phyloP scores from a whole-genome alignment of 148 eudicot genomes.

The Spergularia marina region DNA sequence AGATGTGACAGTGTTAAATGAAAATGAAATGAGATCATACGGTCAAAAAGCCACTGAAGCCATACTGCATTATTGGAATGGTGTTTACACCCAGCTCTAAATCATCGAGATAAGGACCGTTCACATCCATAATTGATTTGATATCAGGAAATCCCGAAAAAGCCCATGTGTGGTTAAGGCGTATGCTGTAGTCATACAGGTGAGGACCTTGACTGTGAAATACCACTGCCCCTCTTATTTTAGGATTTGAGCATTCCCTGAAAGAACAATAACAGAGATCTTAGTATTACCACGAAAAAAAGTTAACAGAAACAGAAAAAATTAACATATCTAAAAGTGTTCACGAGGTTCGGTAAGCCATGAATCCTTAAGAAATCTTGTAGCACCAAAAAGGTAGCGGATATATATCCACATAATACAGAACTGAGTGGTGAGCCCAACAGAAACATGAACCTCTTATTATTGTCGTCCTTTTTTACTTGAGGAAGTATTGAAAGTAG shows the following conservation, averaged over 20 bases:
- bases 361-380: background rate
- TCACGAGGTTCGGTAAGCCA: background rate
- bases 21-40: slow-evolving; percentile 48
- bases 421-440: too few species aligned
- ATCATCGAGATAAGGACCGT: slow-evolving; percentile 93
- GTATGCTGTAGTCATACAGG: slow-evolving; percentile 87
- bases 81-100: slow-evolving; percentile 78
- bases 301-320: background rate
- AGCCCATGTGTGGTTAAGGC: slow-evolving; percentile 99
- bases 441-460: background rate
- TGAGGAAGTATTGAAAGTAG: background rate
- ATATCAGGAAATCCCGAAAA: slow-evolving; percentile 96
- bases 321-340: too few species aligned
- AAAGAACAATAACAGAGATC: slow-evolving; percentile 13
- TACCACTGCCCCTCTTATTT: slow-evolving; percentile 88
- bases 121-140: slow-evolving; percentile 82
- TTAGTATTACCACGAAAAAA: slow-evolving; percentile 4
- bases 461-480: background rate
- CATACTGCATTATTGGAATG: slow-evolving; percentile 83
- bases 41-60: slow-evolving; percentile 93
- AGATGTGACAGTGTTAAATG: slow-evolving; percentile 20
- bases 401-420: background rate
- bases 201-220: slow-evolving; percentile 94
- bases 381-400: background rate
- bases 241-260: slow-evolving; percentile 81